Conservation (phyloP, 371 early-diverging fungal species). For the Thermomucor indicae-seudaticae region DNA sequence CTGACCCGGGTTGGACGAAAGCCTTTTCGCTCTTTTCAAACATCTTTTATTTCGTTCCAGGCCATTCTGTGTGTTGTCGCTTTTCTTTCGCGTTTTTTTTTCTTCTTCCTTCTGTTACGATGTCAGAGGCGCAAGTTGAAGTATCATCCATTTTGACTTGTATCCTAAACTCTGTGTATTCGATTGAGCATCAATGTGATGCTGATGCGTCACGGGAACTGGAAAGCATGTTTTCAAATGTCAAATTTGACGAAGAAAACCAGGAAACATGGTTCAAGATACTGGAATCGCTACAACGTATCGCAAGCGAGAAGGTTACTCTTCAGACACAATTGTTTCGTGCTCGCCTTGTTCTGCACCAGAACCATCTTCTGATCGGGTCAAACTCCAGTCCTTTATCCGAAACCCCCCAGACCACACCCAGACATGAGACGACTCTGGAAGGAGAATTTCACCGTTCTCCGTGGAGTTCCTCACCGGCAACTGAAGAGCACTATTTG, state of each 20-base stretch:
- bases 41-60: no score
- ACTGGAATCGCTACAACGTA: neutral
- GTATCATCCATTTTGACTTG: constrained; percentile 1
- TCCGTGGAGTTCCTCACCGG: neutral
- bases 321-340: neutral
- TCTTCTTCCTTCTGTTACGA: no score
- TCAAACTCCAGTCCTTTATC: neutral
- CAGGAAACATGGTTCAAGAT: neutral
- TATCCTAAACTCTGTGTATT: neutral
- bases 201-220: neutral
- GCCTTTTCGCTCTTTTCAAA: no score
- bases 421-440: neutral
- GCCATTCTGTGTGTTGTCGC: no score
- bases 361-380: neutral
- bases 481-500: neutral
- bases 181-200: neutral
- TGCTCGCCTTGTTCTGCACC: neutral
- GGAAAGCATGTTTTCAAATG: neutral
- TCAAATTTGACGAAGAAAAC: neutral
- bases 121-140: no score
- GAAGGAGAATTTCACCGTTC: neutral
- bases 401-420: neutral
- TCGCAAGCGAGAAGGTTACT: neutral
- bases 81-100: no score
- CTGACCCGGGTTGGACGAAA: no score